Base-by-base conservation (phyloP, 306 rosid species). In the Lablab purpureus region DNA sequence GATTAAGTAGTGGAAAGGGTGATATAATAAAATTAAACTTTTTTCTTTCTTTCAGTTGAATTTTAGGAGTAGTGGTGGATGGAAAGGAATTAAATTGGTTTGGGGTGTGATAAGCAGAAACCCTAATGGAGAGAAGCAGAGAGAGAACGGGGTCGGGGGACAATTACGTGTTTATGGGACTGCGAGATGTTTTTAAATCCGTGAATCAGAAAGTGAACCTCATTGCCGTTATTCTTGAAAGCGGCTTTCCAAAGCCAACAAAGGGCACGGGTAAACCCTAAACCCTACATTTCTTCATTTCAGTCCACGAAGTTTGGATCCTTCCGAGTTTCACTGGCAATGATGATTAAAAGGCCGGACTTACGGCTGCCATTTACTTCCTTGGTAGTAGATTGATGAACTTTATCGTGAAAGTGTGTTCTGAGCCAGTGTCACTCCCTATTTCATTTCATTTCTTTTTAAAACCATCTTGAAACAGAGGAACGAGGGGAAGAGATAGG, bases 341-440 rank as follows among this genome's bases (percentile, higher is more conserved):
- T 94, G 98, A 90, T 77, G 97, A 89, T 71, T 68, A 82, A 94
- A 94, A 91, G 97, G 96, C 97, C 93, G 91, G 93, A 58, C 91
- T 87, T 84, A 94, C 86, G 83, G 97, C 97, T 91, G 92, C 96
- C 85, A 74, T 55, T 80, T 66, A 67, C 50, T 82, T 72, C 80
- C 19, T 62, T 69, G 94, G 94, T 92, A 90, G 97, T 92, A 92
- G 96, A 69, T 54, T 92, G 94, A 92, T 66, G 94, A 94, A 2
- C 36, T 2, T 47, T 83, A 64, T 73, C 77, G 71, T 82, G 75
- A 85, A 89, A 88, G 97, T 94, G 87, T 80, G 66, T 72, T 69
- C 85, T 88, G 91, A 90, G 97, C 97, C 90, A 88, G 85, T 81
- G 49, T 56, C 55, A 40, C 14, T 70, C 3, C 8, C 0, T 46